phyloP scores from a whole-genome alignment of 2,329 filamentous ascomycete species.

The Sporothrix phasma region DNA sequence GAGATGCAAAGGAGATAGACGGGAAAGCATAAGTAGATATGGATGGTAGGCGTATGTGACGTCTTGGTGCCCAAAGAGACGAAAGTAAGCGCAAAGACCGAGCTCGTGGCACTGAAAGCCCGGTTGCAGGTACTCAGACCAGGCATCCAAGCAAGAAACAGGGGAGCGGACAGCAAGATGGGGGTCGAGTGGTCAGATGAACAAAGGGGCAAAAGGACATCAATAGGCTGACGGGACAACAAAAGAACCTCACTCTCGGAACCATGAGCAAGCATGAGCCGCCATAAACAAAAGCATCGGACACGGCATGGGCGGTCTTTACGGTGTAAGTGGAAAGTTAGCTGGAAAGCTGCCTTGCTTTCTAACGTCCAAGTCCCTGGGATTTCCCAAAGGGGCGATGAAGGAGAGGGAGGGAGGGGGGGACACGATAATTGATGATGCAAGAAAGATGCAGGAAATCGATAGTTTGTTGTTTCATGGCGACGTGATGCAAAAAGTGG shows the following conservation, averaged over 20 bases:
- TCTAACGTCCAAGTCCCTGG: neutral
- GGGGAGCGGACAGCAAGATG: neutral
- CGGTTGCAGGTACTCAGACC: neutral
- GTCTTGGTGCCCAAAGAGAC: neutral
- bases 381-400: neutral
- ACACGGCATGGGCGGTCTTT: neutral
- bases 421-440: neutral
- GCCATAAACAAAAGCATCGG: neutral
- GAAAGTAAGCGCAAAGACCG: neutral
- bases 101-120: neutral
- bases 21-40: neutral
- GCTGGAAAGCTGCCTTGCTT: neutral
- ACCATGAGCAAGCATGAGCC: neutral
- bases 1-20: neutral
- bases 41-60: neutral
- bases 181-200: neutral
- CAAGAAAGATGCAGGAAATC: neutral
- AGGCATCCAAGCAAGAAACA: neutral
- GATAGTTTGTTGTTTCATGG: neutral
- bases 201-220: neutral
- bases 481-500: neutral
- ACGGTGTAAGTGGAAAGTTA: neutral
- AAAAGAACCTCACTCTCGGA: neutral
- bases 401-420: neutral
- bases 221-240: neutral